phyloP scores from a whole-genome alignment of 441 rosid species.

The Euphorbia schlechtendalii region DNA sequence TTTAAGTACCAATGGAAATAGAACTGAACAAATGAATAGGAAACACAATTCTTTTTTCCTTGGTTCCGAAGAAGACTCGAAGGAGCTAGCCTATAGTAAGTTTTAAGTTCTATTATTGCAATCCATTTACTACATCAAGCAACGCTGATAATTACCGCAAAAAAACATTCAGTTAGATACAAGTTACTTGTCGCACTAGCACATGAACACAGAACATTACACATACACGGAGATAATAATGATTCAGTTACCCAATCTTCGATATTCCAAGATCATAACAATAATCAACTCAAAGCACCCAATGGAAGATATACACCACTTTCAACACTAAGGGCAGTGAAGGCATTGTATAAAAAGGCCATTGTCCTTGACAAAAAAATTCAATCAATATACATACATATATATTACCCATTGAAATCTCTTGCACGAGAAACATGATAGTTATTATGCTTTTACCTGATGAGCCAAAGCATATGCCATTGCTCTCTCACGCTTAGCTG shows the following conservation, averaged over 20 bases:
- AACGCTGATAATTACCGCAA: not conserved
- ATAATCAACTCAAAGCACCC: not conserved
- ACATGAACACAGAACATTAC: not conserved
- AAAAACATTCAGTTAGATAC: not conserved
- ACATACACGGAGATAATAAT: not conserved
- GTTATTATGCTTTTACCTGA: conserved; percentile 25
- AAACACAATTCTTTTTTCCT: not conserved
- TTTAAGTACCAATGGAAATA: not conserved
- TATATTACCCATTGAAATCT: too few species aligned
- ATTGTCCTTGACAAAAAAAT: not conserved
- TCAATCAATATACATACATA: not conserved
- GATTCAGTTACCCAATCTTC: not conserved
- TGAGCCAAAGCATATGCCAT: too few species aligned
- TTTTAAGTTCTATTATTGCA: not conserved
- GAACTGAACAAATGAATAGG: not conserved
- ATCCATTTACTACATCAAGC: not conserved
- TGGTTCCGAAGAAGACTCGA: not conserved
- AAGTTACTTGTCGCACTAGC: not conserved
- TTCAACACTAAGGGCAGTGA: not conserved
- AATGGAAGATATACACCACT: not conserved
- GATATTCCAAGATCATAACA: not conserved
- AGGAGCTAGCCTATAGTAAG: not conserved
- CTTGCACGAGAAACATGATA: conserved; percentile 7
- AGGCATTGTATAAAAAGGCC: not conserved
- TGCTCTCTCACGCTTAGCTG: conserved; percentile 52